phyloP scores from a whole-genome alignment of 2,329 filamentous ascomycete species.

The Rutstroemia sydowiana region DNA sequence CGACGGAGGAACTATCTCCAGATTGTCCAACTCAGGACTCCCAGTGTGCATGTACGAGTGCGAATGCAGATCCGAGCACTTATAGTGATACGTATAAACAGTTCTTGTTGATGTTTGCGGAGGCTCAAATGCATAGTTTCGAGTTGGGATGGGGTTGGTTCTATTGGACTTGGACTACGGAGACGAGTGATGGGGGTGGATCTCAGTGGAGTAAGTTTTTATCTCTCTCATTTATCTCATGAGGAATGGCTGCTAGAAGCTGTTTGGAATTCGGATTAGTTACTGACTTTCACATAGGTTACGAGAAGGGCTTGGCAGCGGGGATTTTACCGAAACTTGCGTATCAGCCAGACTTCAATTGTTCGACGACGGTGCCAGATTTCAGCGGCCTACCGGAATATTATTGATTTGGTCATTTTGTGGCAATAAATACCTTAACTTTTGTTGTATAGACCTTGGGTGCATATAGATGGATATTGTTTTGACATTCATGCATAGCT shows the following conservation, averaged over 20 bases:
- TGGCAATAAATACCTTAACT: not conserved
- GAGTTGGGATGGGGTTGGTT: slow-evolving; percentile 96
- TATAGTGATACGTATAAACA: slow-evolving; percentile 74
- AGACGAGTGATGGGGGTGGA: slow-evolving; percentile 44
- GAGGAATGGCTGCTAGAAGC: slow-evolving; percentile 54
- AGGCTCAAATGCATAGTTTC: slow-evolving; percentile 93
- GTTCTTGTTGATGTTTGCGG: slow-evolving; percentile 82
- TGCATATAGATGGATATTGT: not conserved
- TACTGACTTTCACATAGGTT: not conserved
- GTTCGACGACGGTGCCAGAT: slow-evolving; percentile 45
- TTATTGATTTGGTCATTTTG: slow-evolving; percentile 31
- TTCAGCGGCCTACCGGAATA: slow-evolving; percentile 47
- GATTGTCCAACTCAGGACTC: slow-evolving; percentile 64
- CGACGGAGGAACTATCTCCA: slow-evolving; percentile 52
- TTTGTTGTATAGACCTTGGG: not conserved
- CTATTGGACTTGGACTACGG: slow-evolving; percentile 98
- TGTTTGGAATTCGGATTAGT: too few relatives aligned
- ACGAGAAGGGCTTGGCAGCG: slow-evolving; percentile 7
- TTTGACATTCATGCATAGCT: not conserved
- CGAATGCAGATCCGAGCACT: slow-evolving; percentile 63
- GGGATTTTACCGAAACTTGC: slow-evolving; percentile 74
- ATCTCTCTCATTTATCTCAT: slow-evolving; percentile 31
- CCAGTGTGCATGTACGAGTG: slow-evolving; percentile 64
- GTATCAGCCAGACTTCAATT: slow-evolving; percentile 64
- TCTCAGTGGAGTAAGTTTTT: slow-evolving; percentile 67